Base-by-base conservation (phyloP, 164 flowering plant genomes). In the Kingdonia uniflora region DNA sequence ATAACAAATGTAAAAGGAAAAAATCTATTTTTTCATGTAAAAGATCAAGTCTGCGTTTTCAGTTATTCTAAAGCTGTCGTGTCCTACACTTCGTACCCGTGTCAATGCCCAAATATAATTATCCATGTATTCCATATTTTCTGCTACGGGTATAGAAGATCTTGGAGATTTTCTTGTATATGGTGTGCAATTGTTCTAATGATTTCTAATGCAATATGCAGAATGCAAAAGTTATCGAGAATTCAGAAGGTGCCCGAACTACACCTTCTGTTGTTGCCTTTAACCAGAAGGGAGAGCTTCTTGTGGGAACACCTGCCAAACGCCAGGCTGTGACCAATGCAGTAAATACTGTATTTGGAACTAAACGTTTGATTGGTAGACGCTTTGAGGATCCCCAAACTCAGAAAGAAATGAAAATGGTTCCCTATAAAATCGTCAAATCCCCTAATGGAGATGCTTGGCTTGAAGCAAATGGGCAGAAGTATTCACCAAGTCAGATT, bases 401-500 rank as follows among this genome's bases (percentile, higher is more conserved):
- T 0, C 85, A 82, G 42, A 82, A 82, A 41, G 89, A 82, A 58
- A 80, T 82, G 89, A 76, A 78, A 56, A 80, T 78, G 89, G 89
- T 80, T 20, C 84, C 85, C 1, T 82, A 47, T 59, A 78, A 82
- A 66, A 80, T 82, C 6, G 80, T 83, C 11, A 70, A 57, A 64
- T 86, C 79, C 29, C 76, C 86, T 0, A 80, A 80, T 69, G 90
- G 86, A 8, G 90, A 83, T 75, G 90, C 90, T 1, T 83, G 90
- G 90, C 79, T 80, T 40, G 86, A 83, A 58, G 73, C 70, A 16
- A 80, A 72, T 68, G 90, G 84, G 11, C 78, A 80, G 52, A 77
- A 76, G 50, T 80, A 78, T 29, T 82, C 89, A 19, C 79, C 85
- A 2, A 80, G 86, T 47, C 84, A 82, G 33, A 63, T 78, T 72